Percentiles rank a stretch among this genome's conserved stretches.
phyloP scores from a whole-genome alignment of 148 eudicot genomes.

The Fallopia convolvulus region DNA sequence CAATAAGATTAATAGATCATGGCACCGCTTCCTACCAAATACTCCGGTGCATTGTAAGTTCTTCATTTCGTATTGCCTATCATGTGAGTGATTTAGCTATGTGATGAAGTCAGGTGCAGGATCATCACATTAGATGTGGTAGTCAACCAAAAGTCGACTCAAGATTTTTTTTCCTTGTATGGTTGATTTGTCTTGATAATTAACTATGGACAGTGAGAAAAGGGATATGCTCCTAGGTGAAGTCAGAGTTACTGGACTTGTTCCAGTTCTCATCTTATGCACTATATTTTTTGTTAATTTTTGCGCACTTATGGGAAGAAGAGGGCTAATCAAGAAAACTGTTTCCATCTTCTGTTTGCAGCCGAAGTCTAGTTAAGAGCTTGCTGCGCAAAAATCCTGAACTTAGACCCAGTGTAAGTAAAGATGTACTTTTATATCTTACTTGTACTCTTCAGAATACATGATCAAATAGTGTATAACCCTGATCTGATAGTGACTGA shows the following conservation, averaged over 20 bases:
- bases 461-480: background rate
- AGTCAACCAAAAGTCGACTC: background rate
- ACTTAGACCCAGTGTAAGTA: slow-evolving; percentile 71
- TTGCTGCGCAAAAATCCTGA: slow-evolving; percentile 95
- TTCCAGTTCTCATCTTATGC: background rate
- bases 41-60: slow-evolving; percentile 86
- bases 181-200: background rate
- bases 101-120: background rate
- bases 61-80: slow-evolving; percentile 1
- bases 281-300: background rate
- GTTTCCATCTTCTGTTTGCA: slow-evolving; percentile 32
- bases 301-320: background rate
- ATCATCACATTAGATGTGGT: too few relatives aligned
- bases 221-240: background rate
- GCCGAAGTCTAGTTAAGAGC: slow-evolving; percentile 88
- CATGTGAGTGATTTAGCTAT: background rate
- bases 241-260: background rate
- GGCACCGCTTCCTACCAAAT: slow-evolving; percentile 85
- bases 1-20: slow-evolving; percentile 85
- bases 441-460: background rate
- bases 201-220: background rate
- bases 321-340: background rate
- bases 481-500: background rate
- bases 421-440: background rate
- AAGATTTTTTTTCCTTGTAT: background rate